Conservation (phyloP, 257 asterid species). For the Leptodermis oblonga region DNA sequence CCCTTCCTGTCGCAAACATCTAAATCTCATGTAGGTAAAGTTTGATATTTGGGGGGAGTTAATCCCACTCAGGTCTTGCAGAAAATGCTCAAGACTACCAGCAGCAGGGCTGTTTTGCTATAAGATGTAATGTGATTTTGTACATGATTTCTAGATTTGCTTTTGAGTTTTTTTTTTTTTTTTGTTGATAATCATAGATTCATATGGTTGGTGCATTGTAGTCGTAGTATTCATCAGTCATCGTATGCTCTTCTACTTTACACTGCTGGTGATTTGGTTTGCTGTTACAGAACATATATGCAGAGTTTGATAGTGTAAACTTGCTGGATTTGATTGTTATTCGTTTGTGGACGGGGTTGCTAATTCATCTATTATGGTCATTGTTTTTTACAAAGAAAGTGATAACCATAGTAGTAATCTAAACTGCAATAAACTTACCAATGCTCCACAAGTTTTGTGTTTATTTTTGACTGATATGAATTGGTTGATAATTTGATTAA, state of each 20-base stretch:
- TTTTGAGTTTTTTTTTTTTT: conserved; percentile 4
- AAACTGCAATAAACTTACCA: no score
- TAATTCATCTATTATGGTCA: no score
- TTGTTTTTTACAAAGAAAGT: no score
- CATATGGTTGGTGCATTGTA: neutral
- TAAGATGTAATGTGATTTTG: conserved; percentile 11
- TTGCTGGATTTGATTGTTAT: neutral
- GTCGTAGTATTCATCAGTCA: neutral
- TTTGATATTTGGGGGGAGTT: neutral
- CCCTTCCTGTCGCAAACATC: neutral
- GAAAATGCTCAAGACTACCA: conserved; percentile 3
- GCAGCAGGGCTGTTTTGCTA: neutral
- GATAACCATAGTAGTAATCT: no score
- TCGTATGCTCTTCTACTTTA: neutral
- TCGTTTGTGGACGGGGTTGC: no score
- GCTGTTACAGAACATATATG: no score
- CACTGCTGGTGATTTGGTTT: no score
- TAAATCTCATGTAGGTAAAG: neutral
- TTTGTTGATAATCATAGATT: neutral
- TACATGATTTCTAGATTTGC: conserved; percentile 11
- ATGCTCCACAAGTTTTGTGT: no score
- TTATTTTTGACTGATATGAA: no score
- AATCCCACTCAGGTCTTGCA: neutral
- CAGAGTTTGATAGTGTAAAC: neutral
- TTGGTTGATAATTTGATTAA: no score